Conservation (phyloP, 1,139 yeast species). For the Geotrichum siamense region DNA sequence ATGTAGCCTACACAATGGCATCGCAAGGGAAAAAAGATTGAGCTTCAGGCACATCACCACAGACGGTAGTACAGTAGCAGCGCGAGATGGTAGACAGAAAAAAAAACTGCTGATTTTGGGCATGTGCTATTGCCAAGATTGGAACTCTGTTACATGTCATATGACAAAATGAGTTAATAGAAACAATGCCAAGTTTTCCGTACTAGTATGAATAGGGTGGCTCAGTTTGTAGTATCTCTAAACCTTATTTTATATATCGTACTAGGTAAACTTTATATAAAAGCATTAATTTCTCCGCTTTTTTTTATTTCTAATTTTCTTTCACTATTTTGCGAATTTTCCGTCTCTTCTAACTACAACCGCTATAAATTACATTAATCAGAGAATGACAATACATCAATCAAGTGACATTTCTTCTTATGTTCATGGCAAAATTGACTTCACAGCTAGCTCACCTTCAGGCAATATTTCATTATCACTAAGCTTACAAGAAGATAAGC, state of each 20-base stretch:
- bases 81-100: too few species aligned
- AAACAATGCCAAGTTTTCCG: too few species aligned
- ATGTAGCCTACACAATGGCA: too few species aligned
- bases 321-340: background rate
- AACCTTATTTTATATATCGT: background rate
- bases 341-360: background rate
- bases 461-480: conserved; percentile 3
- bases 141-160: too few species aligned
- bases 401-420: background rate
- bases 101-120: too few species aligned
- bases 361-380: too few species aligned
- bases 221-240: background rate
- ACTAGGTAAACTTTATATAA: background rate
- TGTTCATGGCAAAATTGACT: conserved; percentile 3
- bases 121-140: too few species aligned
- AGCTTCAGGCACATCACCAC: too few species aligned
- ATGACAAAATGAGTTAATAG: too few species aligned
- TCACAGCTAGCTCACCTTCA: conserved; percentile 3
- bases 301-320: background rate
- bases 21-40: too few species aligned
- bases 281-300: background rate
- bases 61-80: too few species aligned
- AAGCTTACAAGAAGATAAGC: conserved; percentile 7
- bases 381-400: background rate
- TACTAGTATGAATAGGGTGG: too few species aligned